Conservation (phyloP, 208 protist species). For the Acanthamoeba polyphaga region DNA sequence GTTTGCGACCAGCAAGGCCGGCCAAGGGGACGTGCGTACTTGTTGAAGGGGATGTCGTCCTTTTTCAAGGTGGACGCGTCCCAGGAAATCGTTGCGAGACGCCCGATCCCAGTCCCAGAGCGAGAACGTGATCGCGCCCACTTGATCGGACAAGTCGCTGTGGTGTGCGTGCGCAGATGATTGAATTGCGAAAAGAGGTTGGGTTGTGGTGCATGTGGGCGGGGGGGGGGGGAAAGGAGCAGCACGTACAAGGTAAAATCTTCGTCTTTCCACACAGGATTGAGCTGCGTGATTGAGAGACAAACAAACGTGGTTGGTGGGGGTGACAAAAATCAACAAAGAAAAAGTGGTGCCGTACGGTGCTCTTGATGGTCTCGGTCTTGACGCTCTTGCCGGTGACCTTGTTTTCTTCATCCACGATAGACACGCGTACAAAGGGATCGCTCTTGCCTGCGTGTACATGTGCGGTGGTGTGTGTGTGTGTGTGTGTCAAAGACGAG, state of each 20-base stretch:
- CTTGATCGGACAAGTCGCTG: not conserved
- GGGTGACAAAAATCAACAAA: not conserved
- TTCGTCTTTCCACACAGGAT: not conserved
- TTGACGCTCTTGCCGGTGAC: conserved; percentile 21
- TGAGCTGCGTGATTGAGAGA: not conserved
- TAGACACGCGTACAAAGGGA: conserved; percentile 7
- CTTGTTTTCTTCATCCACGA: not conserved
- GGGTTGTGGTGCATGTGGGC: not conserved
- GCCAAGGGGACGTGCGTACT: not conserved
- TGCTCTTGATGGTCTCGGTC: not conserved
- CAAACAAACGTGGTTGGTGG: too few species aligned
- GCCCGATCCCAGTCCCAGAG: not conserved
- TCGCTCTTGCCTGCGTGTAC: conserved; percentile 31
- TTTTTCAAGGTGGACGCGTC: not conserved
- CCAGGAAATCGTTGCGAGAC: conserved; percentile 39
- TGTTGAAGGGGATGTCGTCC: conserved; percentile 12
- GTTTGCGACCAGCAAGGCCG: not conserved
- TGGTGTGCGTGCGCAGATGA: not conserved
- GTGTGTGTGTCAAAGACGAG: not conserved
- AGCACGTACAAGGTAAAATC: conserved; percentile 2
- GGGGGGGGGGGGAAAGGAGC: not conserved
- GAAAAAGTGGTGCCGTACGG: not conserved
- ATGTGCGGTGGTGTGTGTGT: not conserved
- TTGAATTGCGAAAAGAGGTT: not conserved
- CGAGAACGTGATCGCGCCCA: conserved; percentile 2